phyloP scores from a whole-genome alignment of 306 rosid genomes.

The Vicia villosa region DNA sequence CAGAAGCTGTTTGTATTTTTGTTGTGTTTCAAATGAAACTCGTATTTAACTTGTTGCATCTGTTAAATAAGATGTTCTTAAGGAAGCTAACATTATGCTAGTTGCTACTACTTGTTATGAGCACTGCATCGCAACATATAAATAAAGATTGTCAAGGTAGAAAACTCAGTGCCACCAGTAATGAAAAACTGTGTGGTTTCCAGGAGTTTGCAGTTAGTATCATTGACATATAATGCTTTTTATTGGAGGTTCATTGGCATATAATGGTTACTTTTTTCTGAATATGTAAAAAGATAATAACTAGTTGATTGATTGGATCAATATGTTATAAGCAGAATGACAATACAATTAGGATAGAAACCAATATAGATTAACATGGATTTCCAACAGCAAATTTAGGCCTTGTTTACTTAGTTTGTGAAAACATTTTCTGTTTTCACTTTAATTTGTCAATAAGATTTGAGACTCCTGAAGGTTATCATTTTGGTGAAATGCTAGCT shows the following conservation, averaged over 20 bases:
- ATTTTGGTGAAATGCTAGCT: too few relatives aligned
- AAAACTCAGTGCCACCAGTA: too few relatives aligned
- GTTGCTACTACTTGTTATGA: constrained; percentile 14
- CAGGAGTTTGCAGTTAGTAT: constrained; percentile 3
- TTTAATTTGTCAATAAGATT: too few relatives aligned
- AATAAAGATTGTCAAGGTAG: too few relatives aligned
- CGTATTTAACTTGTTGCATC: constrained; percentile 14
- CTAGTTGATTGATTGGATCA: constrained; percentile 14
- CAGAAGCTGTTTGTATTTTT: too few relatives aligned
- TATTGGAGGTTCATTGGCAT: too few relatives aligned
- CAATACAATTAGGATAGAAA: constrained; percentile 18
- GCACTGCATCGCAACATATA: too few relatives aligned
- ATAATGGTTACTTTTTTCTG: constrained; percentile 16
- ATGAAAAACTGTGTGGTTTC: constrained; percentile 8
- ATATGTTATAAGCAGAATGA: constrained; percentile 21
- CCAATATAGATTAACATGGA: constrained; percentile 15
- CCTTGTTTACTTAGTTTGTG: constrained; percentile 6
- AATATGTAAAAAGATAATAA: constrained; percentile 6
- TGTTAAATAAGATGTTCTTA: neutral
- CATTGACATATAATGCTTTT: too few relatives aligned
- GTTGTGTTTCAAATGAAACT: constrained; percentile 19
- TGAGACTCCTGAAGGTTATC: too few relatives aligned
- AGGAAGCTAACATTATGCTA: constrained; percentile 17
- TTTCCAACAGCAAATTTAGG: constrained; percentile 7
- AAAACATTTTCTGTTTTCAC: too few relatives aligned